Conservation (phyloP, 179 eudicot genomes). For the Silene vulgaris region DNA sequence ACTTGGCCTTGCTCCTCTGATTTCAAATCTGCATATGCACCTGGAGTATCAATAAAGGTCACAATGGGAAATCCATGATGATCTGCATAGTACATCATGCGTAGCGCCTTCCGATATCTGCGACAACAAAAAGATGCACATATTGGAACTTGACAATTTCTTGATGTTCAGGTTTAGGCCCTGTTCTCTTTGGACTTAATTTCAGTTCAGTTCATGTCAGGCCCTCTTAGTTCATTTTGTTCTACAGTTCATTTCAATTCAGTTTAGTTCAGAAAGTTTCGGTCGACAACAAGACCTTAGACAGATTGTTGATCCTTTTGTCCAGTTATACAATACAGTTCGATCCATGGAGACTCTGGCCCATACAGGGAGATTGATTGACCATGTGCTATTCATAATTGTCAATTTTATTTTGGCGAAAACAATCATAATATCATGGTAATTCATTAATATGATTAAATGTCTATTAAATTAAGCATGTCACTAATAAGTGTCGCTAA, state of each 20-base stretch:
- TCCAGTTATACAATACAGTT: background rate
- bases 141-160: background rate
- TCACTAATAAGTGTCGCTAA: background rate
- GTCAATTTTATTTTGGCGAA: no score
- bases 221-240: no score
- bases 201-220: no score
- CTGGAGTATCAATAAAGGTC: slow-evolving; percentile 92
- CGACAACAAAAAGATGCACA: slow-evolving; percentile 21
- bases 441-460: background rate
- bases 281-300: no score
- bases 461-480: background rate
- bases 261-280: no score
- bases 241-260: no score
- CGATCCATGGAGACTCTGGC: background rate
- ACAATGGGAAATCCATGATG: slow-evolving; percentile 94
- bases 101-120: slow-evolving; percentile 91
- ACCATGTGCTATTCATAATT: background rate
- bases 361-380: background rate
- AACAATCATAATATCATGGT: slow-evolving; percentile 1
- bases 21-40: slow-evolving; percentile 91
- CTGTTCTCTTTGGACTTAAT: no score
- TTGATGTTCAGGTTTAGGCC: background rate
- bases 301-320: background rate
- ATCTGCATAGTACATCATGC: slow-evolving; percentile 96
- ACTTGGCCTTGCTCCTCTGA: slow-evolving; percentile 97